Base-by-base conservation (phyloP, 176 grass and related monocot genomes). In the Juncus effusus region DNA sequence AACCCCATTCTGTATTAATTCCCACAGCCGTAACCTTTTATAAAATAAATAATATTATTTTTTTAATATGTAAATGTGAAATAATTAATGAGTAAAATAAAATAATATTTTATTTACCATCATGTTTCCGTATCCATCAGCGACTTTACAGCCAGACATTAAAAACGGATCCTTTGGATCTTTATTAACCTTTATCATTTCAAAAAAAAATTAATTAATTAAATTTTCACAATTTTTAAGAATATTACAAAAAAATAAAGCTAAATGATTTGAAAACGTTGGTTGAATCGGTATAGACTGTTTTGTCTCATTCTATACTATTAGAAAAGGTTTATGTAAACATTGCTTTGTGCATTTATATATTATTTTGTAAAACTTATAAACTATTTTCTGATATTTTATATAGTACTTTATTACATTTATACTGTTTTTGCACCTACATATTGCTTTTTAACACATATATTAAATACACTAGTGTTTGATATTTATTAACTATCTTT, bases 101-200 rank as follows among this genome's bases (percentile, higher is more conserved):
- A 65, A 36, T 59, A 76, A 7, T 42, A 51, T 55, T 45, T 45
- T 58, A 62, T 88, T 86, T 64, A 99, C 94, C 83, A 99, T 82
- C 83, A 99, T 93, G 80, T 75, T 93, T 44, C 94, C 94, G 84
- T 86, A 93, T 54, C 94, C 94, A 82, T 90, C 88, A 51, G 88
- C 88, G 84, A 93, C 88, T 60, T 99, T 99, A 80, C 94, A 99
- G 63, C 88, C 88, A 67, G 94, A 93, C 94, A 99, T 90, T 56
- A 99, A 78, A 85, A 99, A 99, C 7, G 94, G 85, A 42, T 76
- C 77, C 53, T 62, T 99, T 80, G 89, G 83, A 80, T 99, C 85
- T 47, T 93, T 99, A 61, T 75, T 78, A 56, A 99, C 85, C 88
- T 97, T 65, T 11, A 51, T 45, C 58, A 58, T 59, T 72, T 59